Base-by-base conservation (phyloP, 768 basidiomycete genomes). In the Podaxis carcinomalis region DNA sequence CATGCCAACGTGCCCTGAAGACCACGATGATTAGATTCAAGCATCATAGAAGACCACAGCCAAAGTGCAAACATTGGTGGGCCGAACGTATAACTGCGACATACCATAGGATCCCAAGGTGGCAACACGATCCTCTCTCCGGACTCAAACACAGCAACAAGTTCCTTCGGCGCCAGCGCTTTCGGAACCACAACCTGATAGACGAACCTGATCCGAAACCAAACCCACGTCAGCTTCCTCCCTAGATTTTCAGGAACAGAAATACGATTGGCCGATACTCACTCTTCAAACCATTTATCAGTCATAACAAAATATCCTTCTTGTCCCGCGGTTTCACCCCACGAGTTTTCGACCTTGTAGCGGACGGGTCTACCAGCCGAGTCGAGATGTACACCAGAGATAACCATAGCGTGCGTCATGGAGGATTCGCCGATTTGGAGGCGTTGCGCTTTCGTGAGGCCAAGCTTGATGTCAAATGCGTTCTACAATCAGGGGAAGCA, bases 331-430 rank as follows among this genome's bases (percentile, higher is more conserved):
- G 76, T 75, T 27, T 87, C 85, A 14, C 92, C 91, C 96, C 96
- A 98, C 2, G 88, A 90, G 77, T 98, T 98, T 80, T 98, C 96
- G 19, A 98, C 92, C 74, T 93, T 93, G 83, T 93, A 98, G n/a
- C 93, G 83, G 19, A 95, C 74, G 0, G 94, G 88, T 60, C 83
- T 84, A 56, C 92, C 93, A 2, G 77, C 73, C 47, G 68, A 62
- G 68, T 95, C 94, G 52, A 97, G 77, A 69, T 98, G 95, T 16
- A 95, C 95, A 16, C 84, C 95, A 16, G 90, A 88, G 71, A 98
- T 95, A 46, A 96, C 93, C 92, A 93, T 91, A 2, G 93, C 93
- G 71, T 98, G 95, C 0, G 95, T 98, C 95, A 97, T 96, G 35
- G 88, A 72, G 0, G 90, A 92, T 68, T 98, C 95, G 56, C 86